These are phyloP conservation scores for Irpex sp. DNA, from an alignment of 1,284 basidiomycete genomes.

Conservation along the genomic window DNA sequence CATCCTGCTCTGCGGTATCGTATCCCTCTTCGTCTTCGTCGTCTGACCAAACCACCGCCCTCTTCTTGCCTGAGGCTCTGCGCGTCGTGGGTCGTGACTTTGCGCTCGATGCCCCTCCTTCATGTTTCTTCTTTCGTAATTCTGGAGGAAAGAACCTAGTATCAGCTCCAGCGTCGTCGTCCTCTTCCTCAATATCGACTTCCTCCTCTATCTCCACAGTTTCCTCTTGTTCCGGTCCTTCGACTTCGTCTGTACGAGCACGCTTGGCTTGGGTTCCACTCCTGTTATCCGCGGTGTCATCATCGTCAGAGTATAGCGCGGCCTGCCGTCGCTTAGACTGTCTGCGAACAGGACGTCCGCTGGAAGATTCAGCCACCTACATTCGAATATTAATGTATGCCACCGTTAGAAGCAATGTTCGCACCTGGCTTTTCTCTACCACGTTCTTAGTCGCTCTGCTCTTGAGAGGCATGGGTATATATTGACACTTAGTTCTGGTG, in stretches of 20 bases:
- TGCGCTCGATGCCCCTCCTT: not conserved
- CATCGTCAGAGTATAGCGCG: constrained; percentile 20
- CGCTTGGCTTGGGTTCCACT: not conserved
- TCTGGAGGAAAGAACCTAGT: constrained; percentile 9
- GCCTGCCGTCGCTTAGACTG: constrained; percentile 13
- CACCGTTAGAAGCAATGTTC: constrained; percentile 5
- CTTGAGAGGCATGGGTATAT: constrained; percentile 19
- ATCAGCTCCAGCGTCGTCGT: constrained; percentile 19
- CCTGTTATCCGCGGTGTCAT: constrained; percentile 13
- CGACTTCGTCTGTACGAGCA: constrained; percentile 8
- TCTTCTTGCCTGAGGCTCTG: constrained; percentile 11
- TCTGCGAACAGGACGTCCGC: constrained; percentile 6
- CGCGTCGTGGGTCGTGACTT: constrained; percentile 4
- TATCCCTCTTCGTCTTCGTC: constrained; percentile 19
- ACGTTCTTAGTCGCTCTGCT: constrained; percentile 23
- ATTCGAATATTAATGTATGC: not conserved
- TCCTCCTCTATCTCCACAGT: constrained; percentile 22
- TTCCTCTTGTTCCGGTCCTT: constrained; percentile 11
- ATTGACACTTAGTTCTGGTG: not conserved
- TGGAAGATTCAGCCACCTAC: constrained; percentile 4
- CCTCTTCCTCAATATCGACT: constrained; percentile 18
- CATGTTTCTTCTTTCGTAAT: constrained; percentile 1
- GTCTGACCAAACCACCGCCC: constrained; percentile 20
- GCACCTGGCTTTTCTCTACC: not conserved
- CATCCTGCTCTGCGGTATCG: constrained; percentile 11